Evolutionary conservation across 768 basidiomycete genomes (phyloP), one percentile per base, ranked within the genome.

Genomic region (Mycena olivaceomarginata): DNA sequence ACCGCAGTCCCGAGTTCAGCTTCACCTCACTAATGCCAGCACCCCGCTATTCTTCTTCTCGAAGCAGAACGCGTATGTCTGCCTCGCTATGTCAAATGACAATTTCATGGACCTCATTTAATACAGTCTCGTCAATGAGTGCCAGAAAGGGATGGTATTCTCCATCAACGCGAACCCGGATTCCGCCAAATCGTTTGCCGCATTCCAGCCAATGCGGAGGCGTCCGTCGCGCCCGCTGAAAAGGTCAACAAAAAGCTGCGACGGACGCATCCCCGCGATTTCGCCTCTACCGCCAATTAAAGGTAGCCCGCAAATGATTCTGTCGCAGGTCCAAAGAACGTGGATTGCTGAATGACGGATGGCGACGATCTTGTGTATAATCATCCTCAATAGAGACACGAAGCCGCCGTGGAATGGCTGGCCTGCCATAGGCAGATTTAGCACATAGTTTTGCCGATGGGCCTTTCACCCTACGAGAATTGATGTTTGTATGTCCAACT

Each of bases 41-140:
- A 79, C 85, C 3, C 91, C 92, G 20, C 82, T 92, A 31, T 93
- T 92, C 91, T 92, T 93, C 87, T 92, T 87, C 88, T 93, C 68
- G 5, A 60, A 60, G 37, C 59, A 60, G 56, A 8, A 53, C n/a
- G 25, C 13, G 57, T 59, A 59, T 37, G 57, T 15, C 25, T 59
- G 5, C 18, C 57, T 31, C 6, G 11, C 13, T 31, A 9, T 59
- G 25, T 31, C 57, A 31, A 59, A 59, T 37, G 0, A 37, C 18
- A 15, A 13, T 7, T 59, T 10, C 53, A 59, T 31, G 31, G 22
- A 59, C 31, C 25, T 37, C 11, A 59, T 56, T 56, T 56, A 11
- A 59, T 59, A 0, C 25, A 59, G 57, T 9, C 57, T 40, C 12
- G 51, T 59, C 53, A 59, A 45, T 31, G 68, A 56, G 41, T 70